These are phyloP conservation scores for Aphanoascus verrucosus DNA, from an alignment of 2,329 filamentous ascomycete species.

Conservation along the genomic window DNA sequence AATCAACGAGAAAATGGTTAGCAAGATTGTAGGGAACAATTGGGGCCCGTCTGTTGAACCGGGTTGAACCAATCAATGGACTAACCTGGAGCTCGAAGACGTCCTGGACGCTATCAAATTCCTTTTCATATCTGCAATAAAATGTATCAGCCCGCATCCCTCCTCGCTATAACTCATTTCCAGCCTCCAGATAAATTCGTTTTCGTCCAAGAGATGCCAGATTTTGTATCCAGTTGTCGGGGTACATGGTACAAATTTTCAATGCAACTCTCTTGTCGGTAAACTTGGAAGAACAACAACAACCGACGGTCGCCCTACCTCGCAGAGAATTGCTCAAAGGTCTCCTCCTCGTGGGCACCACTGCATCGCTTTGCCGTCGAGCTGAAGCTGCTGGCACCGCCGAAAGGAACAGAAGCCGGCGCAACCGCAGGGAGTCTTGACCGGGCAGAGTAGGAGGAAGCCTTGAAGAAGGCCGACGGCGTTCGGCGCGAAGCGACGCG, in stretches of 20 bases:
- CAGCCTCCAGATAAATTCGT: neutral
- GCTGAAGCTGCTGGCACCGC: constrained; percentile 54
- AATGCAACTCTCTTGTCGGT: neutral
- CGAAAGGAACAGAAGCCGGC: constrained; percentile 43
- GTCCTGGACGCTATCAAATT: constrained; percentile 94
- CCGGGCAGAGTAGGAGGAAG: constrained; percentile 48
- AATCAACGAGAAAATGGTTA: neutral
- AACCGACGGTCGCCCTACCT: constrained; percentile 54
- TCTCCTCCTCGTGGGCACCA: constrained; percentile 75
- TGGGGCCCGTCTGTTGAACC: too few relatives aligned
- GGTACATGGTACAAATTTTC: neutral
- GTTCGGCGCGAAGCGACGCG: constrained; percentile 59
- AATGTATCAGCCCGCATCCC: constrained; percentile 11
- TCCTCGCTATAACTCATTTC: constrained; percentile 20
- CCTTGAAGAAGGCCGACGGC: constrained; percentile 52
- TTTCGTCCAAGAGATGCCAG: constrained; percentile 25
- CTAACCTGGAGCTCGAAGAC: constrained; percentile 98
- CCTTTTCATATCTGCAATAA: constrained; percentile 83
- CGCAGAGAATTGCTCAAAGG: constrained; percentile 95
- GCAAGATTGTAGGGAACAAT: neutral
- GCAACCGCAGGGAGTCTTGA: constrained; percentile 48
- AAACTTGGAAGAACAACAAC: constrained; percentile 5
- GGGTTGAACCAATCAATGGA: constrained; percentile 14
- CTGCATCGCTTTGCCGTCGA: constrained; percentile 46
- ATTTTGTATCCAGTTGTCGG: neutral